These are phyloP conservation scores for Starmerella bacillaris DNA, from an alignment of 805 yeast species.

Conservation along the genomic window DNA sequence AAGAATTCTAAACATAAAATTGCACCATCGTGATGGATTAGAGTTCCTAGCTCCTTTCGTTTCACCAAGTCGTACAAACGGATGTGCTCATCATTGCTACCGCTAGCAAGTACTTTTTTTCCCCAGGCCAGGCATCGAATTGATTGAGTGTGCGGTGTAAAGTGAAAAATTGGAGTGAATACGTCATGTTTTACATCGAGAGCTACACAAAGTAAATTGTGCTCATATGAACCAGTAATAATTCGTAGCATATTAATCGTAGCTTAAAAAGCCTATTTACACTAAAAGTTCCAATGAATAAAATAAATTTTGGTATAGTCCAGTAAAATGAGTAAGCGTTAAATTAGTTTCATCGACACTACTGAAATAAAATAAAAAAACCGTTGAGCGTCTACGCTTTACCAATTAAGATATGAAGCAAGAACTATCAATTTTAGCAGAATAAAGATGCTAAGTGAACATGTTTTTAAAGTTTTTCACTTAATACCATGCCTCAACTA, in stretches of 20 bases:
- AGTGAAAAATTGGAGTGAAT: conserved; percentile 88
- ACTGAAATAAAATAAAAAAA: conserved; percentile 1
- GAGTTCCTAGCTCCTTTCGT: conserved; percentile 81
- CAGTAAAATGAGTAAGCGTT: background rate
- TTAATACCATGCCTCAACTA: too few relatives aligned
- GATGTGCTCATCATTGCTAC: conserved; percentile 89
- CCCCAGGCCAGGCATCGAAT: conserved; percentile 72
- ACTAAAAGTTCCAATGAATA: too few relatives aligned
- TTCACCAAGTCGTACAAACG: conserved; percentile 85
- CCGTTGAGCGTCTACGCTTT: background rate
- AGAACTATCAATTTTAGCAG: too few relatives aligned
- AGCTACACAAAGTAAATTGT: conserved; percentile 74
- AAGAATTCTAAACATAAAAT: conserved; percentile 55
- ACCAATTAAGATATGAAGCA: too few relatives aligned
- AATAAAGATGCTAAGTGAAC: too few relatives aligned
- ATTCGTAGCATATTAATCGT: conserved; percentile 38
- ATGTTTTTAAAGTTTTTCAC: too few relatives aligned
- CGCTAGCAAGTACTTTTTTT: conserved; percentile 73
- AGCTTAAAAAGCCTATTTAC: too few relatives aligned
- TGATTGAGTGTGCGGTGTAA: conserved; percentile 82
- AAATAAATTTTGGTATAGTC: conserved; percentile 1
- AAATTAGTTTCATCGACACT: conserved; percentile 1
- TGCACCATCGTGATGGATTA: conserved; percentile 77
- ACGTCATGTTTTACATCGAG: conserved; percentile 29
- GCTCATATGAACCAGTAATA: conserved; percentile 91